A percentile compares a stretch with the other conserved stretches of the same genome.
These are phyloP conservation scores for Mucor plumbeus DNA, from an alignment of 371 early-diverging fungal species.

Conservation along the genomic window DNA sequence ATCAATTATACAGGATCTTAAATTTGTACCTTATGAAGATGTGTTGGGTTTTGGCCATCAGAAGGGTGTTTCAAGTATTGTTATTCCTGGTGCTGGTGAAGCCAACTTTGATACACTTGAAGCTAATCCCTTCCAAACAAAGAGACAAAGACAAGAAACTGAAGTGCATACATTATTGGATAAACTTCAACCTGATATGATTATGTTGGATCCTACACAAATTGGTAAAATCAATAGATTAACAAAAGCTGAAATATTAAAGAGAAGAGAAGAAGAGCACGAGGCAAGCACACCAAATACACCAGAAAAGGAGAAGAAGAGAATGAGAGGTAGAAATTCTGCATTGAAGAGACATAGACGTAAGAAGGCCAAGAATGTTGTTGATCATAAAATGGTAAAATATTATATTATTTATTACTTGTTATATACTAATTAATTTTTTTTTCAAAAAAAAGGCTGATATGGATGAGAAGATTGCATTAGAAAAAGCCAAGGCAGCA, in stretches of 20 bases:
- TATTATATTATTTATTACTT: neutral
- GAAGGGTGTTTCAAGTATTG: conserved; percentile 82
- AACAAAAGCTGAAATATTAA: conserved; percentile 51
- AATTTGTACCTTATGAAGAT: conserved; percentile 98
- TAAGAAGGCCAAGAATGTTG: conserved; percentile 74
- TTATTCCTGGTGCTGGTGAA: conserved; percentile 97
- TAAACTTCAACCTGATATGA: conserved; percentile 90
- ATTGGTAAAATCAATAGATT: conserved; percentile 66
- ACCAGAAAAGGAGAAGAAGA: conserved; percentile 59
- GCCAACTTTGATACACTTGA: conserved; percentile 96
- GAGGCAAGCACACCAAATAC: conserved; percentile 46
- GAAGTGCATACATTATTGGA: conserved; percentile 95
- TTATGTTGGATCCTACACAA: conserved; percentile 80
- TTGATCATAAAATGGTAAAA: conserved; percentile 70
- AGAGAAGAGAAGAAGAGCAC: conserved; percentile 52
- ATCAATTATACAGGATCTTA: conserved; percentile 59
- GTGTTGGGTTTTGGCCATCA: conserved; percentile 92
- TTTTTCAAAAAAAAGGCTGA: conserved; percentile 19
- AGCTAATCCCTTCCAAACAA: conserved; percentile 95
- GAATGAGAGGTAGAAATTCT: conserved; percentile 81
- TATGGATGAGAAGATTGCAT: conserved; percentile 33
- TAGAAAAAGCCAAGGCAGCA: conserved; percentile 27
- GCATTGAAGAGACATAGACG: conserved; percentile 75
- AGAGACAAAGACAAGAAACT: conserved; percentile 87
- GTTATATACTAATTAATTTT: neutral